phyloP scores from a whole-genome alignment of 495 filamentous ascomycete species.

The Monascus purpureus region DNA sequence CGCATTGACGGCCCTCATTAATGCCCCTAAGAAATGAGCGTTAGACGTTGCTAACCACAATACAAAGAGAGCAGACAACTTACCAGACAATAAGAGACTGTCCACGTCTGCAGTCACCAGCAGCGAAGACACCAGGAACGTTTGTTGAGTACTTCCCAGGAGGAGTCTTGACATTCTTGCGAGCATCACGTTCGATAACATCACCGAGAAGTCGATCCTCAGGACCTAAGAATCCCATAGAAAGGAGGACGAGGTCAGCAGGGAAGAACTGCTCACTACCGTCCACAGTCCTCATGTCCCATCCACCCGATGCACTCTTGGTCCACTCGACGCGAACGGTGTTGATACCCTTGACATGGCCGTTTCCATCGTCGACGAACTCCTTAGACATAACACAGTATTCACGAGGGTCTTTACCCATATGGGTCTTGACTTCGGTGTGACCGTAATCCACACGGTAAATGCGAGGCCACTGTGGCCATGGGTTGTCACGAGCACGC shows the following conservation, averaged over 20 bases:
- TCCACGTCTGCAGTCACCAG: constrained; percentile 90
- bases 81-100: constrained; percentile 98
- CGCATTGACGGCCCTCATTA: constrained; percentile 91
- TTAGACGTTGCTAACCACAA: too few species aligned
- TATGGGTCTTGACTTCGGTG: constrained; percentile 90
- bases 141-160: constrained; percentile 84
- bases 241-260: constrained; percentile 88
- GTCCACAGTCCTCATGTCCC: constrained; percentile 99
- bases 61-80: constrained; percentile 23
- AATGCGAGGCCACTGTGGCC: constrained; percentile 98
- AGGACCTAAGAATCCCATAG: constrained; percentile 97
- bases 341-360: constrained; percentile 92
- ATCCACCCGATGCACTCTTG: constrained; percentile 75
- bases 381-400: constrained; percentile 99
- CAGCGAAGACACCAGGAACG: constrained; percentile 80
- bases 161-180: constrained; percentile 97
- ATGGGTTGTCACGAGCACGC: constrained; percentile 93
- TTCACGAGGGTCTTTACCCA: constrained; percentile 94
- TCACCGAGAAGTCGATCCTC: constrained; percentile 81
- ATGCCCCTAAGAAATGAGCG: constrained; percentile 82
- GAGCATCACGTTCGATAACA: constrained; percentile 77
- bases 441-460: constrained; percentile 98
- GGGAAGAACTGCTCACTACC: constrained; percentile 95
- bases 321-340: constrained; percentile 97
- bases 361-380: constrained; percentile 84